Evolutionary conservation across 2,329 filamentous ascomycete genomes (phyloP).

Genomic region (Diaporthe nobilis): DNA sequence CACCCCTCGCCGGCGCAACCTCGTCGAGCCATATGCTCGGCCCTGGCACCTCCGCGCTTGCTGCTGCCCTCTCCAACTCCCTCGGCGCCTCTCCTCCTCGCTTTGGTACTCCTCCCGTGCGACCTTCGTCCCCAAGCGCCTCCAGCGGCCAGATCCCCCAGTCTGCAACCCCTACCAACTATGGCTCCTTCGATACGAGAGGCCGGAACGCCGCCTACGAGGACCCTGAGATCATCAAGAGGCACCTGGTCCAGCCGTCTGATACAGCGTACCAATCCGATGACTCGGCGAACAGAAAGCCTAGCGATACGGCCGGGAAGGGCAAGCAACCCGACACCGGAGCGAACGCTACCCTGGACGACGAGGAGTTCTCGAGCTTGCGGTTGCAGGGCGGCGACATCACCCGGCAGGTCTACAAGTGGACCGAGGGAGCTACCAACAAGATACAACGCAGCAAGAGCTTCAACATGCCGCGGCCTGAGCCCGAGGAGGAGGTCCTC

Average conservation of each 20-base stretch:
- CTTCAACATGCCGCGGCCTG: conserved; percentile 83
- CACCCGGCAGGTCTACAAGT: conserved; percentile 94
- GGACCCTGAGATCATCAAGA: conserved; percentile 90
- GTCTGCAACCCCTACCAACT: conserved; percentile 76
- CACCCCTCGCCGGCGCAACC: conserved; percentile 74
- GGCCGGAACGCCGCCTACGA: conserved; percentile 78
- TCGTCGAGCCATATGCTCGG: conserved; percentile 75
- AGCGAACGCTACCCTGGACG: conserved; percentile 59
- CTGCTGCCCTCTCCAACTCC: conserved; percentile 85
- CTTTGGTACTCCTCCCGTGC: conserved; percentile 75
- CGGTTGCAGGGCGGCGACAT: conserved; percentile 94
- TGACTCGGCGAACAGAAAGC: conserved; percentile 56
- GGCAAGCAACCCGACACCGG: conserved; percentile 66
- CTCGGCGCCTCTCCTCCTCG: conserved; percentile 78
- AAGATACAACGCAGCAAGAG: conserved; percentile 87
- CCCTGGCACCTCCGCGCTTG: conserved; percentile 88
- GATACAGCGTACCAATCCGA: conserved; percentile 63
- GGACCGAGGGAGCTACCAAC: conserved; percentile 88
- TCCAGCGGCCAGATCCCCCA: conserved; percentile 60
- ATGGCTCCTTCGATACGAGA: conserved; percentile 87
- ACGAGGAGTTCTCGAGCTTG: conserved; percentile 93
- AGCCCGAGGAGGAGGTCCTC: conserved; percentile 83
- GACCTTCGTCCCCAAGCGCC: conserved; percentile 71
- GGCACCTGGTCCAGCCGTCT: conserved; percentile 84
- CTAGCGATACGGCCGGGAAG: conserved; percentile 59